Percentiles rank a stretch among this genome's conserved stretches.
These are phyloP conservation scores for Heliamphora exappendiculata DNA, from an alignment of 148 eudicot genomes.

Conservation along the genomic window DNA sequence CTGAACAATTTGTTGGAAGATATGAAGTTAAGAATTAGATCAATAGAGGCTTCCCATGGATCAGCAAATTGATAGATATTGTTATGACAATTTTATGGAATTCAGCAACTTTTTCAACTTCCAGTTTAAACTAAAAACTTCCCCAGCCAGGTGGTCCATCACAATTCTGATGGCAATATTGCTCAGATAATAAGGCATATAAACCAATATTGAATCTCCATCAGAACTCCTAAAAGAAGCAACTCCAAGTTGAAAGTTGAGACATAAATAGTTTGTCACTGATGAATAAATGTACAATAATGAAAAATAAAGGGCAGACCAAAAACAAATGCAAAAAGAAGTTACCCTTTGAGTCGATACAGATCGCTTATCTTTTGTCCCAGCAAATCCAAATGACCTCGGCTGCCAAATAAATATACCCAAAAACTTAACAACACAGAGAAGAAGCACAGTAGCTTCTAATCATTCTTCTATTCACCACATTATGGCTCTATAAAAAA, in stretches of 20 bases:
- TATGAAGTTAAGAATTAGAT: background rate
- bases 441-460: background rate
- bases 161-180: background rate
- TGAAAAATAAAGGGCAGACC: background rate
- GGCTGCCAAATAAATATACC: constrained; percentile 44
- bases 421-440: background rate
- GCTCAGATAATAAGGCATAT: background rate
- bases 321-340: background rate
- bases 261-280: background rate
- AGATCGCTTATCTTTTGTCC: constrained; percentile 94
- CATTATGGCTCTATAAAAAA: background rate
- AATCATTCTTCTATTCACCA: background rate
- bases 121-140: background rate
- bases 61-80: background rate
- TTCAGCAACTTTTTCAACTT: background rate
- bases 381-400: constrained; percentile 91
- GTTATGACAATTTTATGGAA: background rate
- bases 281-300: background rate
- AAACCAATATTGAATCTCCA: background rate
- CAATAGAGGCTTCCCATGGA: background rate
- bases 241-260: constrained; percentile 1
- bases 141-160: background rate
- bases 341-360: constrained; percentile 84
- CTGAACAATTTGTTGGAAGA: background rate
- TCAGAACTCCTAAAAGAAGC: background rate